Evolutionary conservation across 805 yeast species (phyloP).

Genomic region (Starmerella stigmatis): DNA sequence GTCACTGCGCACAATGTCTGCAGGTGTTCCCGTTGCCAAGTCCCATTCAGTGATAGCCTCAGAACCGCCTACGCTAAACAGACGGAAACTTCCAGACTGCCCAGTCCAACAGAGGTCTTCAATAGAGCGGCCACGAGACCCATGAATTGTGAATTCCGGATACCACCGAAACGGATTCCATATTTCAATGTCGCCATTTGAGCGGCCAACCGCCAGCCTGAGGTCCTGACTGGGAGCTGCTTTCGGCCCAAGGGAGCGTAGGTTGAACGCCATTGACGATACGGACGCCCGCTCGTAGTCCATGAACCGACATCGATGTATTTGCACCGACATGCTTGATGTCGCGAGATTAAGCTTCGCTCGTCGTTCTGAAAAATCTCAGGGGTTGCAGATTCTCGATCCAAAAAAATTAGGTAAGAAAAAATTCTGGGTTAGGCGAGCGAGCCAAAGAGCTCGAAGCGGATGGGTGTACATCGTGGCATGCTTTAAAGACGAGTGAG

Average conservation of each 20-base stretch:
- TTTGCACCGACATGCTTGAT: constrained; percentile 40
- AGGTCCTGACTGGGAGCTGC: constrained; percentile 42
- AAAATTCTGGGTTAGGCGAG: background rate
- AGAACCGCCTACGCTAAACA: constrained; percentile 91
- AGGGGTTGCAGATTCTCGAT: background rate
- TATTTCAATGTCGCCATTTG: constrained; percentile 89
- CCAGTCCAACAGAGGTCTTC: constrained; percentile 76
- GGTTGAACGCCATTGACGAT: constrained; percentile 72
- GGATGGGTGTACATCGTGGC: no score
- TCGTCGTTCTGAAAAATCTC: constrained; percentile 2
- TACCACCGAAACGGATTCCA: constrained; percentile 85
- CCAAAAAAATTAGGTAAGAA: constrained; percentile 2
- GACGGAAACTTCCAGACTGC: constrained; percentile 44
- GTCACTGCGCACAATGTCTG: constrained; percentile 72
- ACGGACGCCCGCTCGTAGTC: constrained; percentile 78
- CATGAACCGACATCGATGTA: constrained; percentile 86
- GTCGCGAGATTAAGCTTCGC: background rate
- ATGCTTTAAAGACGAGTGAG: no score
- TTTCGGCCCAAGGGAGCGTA: constrained; percentile 34
- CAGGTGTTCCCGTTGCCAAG: constrained; percentile 57
- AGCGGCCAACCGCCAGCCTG: constrained; percentile 81
- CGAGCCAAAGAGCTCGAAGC: no score
- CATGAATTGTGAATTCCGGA: constrained; percentile 60
- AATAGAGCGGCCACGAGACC: constrained; percentile 72
- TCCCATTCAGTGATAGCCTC: constrained; percentile 90